phyloP scores from a whole-genome alignment of 345 rosid genomes.

The Acer campestre region DNA sequence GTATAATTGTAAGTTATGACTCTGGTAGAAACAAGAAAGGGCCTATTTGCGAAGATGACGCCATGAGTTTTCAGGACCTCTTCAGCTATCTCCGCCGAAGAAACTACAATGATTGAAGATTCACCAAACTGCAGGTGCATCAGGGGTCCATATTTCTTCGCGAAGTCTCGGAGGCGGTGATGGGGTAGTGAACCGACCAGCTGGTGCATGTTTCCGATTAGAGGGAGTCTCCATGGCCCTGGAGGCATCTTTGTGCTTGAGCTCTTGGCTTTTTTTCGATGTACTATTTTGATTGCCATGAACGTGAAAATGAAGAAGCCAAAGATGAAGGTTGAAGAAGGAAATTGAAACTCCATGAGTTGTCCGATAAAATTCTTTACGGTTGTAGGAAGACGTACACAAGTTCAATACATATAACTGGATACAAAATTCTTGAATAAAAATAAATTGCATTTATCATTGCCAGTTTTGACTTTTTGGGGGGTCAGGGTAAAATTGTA shows the following conservation, averaged over 20 bases:
- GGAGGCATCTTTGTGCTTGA: neutral
- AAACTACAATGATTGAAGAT: conserved; percentile 27
- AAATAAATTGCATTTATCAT: too few relatives aligned
- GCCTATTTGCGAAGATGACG: conserved; percentile 33
- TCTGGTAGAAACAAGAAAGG: conserved; percentile 16
- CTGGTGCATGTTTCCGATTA: conserved; percentile 6
- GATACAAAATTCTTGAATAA: too few relatives aligned
- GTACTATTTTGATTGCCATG: neutral
- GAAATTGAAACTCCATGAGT: conserved; percentile 10
- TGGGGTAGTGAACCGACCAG: conserved; percentile 33
- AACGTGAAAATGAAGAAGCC: conserved; percentile 16
- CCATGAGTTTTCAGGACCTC: conserved; percentile 36
- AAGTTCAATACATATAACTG: too few relatives aligned
- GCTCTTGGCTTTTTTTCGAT: neutral
- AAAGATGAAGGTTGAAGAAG: neutral
- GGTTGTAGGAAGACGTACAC: too few relatives aligned
- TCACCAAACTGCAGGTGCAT: conserved; percentile 43
- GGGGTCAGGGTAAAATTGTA: too few relatives aligned
- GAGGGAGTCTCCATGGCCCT: conserved; percentile 4
- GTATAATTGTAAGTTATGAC: conserved; percentile 9
- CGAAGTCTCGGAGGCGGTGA: conserved; percentile 7
- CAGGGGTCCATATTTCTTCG: conserved; percentile 33
- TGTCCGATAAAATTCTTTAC: neutral
- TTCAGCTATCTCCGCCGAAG: conserved; percentile 30
- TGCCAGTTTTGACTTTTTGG: too few relatives aligned